Conservation (phyloP, 306 rosid genomes). For the Cicer cuneatum region DNA sequence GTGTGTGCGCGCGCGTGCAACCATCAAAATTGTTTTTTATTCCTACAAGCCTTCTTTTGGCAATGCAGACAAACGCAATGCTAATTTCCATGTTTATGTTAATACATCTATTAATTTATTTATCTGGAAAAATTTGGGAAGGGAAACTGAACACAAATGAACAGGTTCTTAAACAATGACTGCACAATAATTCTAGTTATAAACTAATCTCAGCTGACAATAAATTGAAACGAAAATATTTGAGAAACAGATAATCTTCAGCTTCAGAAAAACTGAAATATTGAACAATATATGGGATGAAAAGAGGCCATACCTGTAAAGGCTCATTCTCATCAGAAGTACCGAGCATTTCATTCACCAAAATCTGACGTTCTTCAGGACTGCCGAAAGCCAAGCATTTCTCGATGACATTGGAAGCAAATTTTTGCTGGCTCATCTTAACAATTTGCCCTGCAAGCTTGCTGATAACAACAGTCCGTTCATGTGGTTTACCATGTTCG, state of each 20-base stretch:
- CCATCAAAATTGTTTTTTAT: neutral
- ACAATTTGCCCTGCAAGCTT: constrained; percentile 97
- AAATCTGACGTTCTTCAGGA: constrained; percentile 81
- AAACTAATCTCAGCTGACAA: constrained; percentile 7
- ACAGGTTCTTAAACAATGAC: constrained; percentile 21
- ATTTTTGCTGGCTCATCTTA: constrained; percentile 97
- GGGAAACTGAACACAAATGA: neutral
- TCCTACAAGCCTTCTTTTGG: neutral
- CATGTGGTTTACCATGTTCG: constrained; percentile 79
- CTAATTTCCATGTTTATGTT: neutral
- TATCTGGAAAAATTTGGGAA: constrained; percentile 6
- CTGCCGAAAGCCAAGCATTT: constrained; percentile 88
- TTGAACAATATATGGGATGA: constrained; percentile 23
- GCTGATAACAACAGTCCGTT: constrained; percentile 76
- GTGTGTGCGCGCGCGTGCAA: neutral
- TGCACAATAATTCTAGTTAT: constrained; percentile 16
- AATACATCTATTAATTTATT: neutral
- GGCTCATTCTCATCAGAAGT: constrained; percentile 95
- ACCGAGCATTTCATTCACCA: constrained; percentile 95
- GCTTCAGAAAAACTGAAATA: constrained; percentile 1
- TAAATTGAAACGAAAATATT: constrained; percentile 3
- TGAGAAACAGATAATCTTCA: constrained; percentile 2
- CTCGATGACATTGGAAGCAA: constrained; percentile 98
- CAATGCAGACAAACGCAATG: neutral
- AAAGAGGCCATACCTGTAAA: constrained; percentile 69